phyloP scores from a whole-genome alignment of 225 moss, liverwort and hornwort genomes.

The Rhytidiadelphus loreus region DNA sequence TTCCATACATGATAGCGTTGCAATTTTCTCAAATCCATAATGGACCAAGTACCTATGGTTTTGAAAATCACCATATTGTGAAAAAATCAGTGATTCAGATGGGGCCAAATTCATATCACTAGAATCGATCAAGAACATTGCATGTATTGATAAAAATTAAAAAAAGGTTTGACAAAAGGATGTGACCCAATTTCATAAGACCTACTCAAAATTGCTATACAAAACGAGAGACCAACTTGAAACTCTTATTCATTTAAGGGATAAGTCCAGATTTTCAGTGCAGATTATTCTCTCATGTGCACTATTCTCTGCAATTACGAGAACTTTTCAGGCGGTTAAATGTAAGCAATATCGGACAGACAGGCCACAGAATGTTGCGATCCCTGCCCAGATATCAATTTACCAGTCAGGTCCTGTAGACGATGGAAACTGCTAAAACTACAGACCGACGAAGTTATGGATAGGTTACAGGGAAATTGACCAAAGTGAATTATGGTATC shows the following conservation, averaged over 20 bases:
- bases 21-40: not conserved
- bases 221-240: not conserved
- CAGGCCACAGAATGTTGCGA: not conserved
- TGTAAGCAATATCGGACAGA: not conserved
- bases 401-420: not conserved
- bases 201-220: not conserved
- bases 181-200: not conserved
- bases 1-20: not conserved
- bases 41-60: not conserved
- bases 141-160: not conserved
- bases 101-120: not conserved
- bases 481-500: not conserved
- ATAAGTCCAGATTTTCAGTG: not conserved
- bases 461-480: not conserved
- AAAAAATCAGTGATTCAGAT: not conserved
- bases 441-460: not conserved
- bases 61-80: not conserved
- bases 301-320: not conserved
- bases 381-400: not conserved
- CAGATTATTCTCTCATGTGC: not conserved
- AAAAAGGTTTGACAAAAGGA: not conserved
- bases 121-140: not conserved
- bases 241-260: not conserved
- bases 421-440: not conserved
- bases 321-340: not conserved